Base-by-base conservation (phyloP, 257 asterid species). In the Prunella vulgaris region DNA sequence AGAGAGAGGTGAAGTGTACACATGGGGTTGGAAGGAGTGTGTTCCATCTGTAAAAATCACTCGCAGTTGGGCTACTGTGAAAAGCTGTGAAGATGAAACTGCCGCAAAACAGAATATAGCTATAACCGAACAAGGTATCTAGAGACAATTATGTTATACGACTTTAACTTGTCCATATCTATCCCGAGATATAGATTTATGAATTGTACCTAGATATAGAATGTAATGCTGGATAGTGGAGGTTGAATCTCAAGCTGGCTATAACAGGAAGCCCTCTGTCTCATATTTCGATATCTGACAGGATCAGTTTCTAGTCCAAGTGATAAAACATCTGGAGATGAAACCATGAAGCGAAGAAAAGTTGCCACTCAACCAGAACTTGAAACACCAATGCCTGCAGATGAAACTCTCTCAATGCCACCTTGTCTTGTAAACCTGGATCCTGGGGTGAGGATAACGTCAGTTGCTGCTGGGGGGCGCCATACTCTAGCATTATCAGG, bases 21-120 rank as follows among this genome's bases (percentile, higher is more conserved):
- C 90, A 2, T 85, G 96, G 96, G 96, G 96, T 14, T 87, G 96
- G 96, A 89, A 87, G 74, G 95, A 89, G 79, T 87, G 96, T 59
- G 93, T 89, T 66, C 92, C 96, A 24, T 84, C 94, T 30, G 85
- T 77, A 56, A 81, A 79, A 66, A 30, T 89, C 18, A 46, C 74
- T 32, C 72, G 73, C 48, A 76, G 46, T 71, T 78, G 83, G 74
- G n/a, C 78, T 72, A 44, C 69, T 52, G 67, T 64, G 60, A 84
- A 64, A 66, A 77, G 42, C 27, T 32, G 64, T 56, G 91, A 82
- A 44, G 86, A 78, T 9, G 86, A 82, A 66, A 67, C 62, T 57
- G 61, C 77, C 48, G 60, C 72, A 30, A 79, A 81, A 67, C 86
- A 75, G 76, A 77, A 52, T 73, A 81, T 83, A 33, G 64, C 67